Conservation (phyloP, 805 yeast genomes). For the Pichia gijzeniarum region DNA sequence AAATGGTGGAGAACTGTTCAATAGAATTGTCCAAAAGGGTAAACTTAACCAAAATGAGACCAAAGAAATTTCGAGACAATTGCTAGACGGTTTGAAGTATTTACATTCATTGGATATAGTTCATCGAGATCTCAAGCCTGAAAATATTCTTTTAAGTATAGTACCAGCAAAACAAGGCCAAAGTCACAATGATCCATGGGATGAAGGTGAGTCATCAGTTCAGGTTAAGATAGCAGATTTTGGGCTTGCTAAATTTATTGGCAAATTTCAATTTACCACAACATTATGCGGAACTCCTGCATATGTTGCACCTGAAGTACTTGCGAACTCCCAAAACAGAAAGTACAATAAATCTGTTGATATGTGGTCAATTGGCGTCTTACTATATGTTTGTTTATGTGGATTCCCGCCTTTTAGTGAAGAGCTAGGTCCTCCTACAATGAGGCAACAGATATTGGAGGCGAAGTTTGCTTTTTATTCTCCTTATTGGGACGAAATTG, state of each 20-base stretch:
- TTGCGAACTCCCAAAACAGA: constrained; percentile 43
- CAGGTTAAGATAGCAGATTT: constrained; percentile 75
- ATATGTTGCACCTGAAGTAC: constrained; percentile 78
- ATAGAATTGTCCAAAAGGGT: constrained; percentile 61
- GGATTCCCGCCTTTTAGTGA: constrained; percentile 86
- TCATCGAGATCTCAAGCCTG: constrained; percentile 93
- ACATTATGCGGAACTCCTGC: constrained; percentile 86
- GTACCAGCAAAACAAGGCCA: constrained; percentile 23
- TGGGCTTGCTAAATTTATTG: constrained; percentile 66
- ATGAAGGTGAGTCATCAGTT: constrained; percentile 51
- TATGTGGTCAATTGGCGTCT: constrained; percentile 77
- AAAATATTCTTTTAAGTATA: constrained; percentile 64
- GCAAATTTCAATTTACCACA: constrained; percentile 66
- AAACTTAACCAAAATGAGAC: constrained; percentile 58
- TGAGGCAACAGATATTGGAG: constrained; percentile 64
- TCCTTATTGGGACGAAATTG: constrained; percentile 72
- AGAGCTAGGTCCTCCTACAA: constrained; percentile 70
- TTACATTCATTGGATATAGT: constrained; percentile 89
- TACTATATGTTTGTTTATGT: constrained; percentile 70
- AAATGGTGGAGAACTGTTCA: constrained; percentile 70
- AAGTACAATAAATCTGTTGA: constrained; percentile 68
- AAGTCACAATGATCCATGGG: constrained; percentile 42
- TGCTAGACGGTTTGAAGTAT: constrained; percentile 64
- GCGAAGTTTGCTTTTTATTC: constrained; percentile 70
- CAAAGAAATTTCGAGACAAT: constrained; percentile 47